Conservation (phyloP, 2,329 filamentous ascomycete species). For the Penicillium sumatraense region DNA sequence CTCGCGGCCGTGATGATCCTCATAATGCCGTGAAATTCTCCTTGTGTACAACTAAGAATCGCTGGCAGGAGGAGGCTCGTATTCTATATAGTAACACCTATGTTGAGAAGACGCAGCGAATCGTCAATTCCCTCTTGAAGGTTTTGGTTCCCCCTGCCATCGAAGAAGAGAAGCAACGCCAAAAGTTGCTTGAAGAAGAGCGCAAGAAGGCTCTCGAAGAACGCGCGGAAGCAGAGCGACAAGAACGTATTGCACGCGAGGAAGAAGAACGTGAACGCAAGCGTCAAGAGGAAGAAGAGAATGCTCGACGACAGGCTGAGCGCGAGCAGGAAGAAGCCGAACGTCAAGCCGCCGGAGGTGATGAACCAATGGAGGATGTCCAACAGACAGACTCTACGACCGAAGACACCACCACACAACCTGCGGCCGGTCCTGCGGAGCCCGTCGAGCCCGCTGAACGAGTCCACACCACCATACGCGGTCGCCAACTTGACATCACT, state of each 20-base stretch:
- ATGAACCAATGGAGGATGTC: slow-evolving; percentile 76
- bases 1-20: slow-evolving; percentile 52
- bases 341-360: slow-evolving; percentile 49
- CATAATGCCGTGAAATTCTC: slow-evolving; percentile 77
- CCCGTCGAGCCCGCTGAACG: slow-evolving; percentile 59
- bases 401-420: slow-evolving; percentile 38
- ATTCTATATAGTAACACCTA: slow-evolving; percentile 77
- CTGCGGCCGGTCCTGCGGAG: slow-evolving; percentile 54
- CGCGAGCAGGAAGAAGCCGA: slow-evolving; percentile 66
- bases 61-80: slow-evolving; percentile 89
- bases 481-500: slow-evolving; percentile 89
- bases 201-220: slow-evolving; percentile 64
- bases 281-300: slow-evolving; percentile 70
- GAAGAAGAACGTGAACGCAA: slow-evolving; percentile 74
- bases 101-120: slow-evolving; percentile 69
- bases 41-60: slow-evolving; percentile 70
- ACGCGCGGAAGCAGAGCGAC: slow-evolving; percentile 63
- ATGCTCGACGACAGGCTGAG: slow-evolving; percentile 64
- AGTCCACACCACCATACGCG: slow-evolving; percentile 81
- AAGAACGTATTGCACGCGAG: slow-evolving; percentile 69
- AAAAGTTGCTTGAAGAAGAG: slow-evolving; percentile 62
- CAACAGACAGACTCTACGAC: slow-evolving; percentile 56
- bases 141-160: slow-evolving; percentile 82
- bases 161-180: slow-evolving; percentile 74
- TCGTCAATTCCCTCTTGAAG: slow-evolving; percentile 72